These are phyloP conservation scores for Aspergillus sp. DNA, from an alignment of 2,329 filamentous ascomycete genomes.

Conservation along the genomic window DNA sequence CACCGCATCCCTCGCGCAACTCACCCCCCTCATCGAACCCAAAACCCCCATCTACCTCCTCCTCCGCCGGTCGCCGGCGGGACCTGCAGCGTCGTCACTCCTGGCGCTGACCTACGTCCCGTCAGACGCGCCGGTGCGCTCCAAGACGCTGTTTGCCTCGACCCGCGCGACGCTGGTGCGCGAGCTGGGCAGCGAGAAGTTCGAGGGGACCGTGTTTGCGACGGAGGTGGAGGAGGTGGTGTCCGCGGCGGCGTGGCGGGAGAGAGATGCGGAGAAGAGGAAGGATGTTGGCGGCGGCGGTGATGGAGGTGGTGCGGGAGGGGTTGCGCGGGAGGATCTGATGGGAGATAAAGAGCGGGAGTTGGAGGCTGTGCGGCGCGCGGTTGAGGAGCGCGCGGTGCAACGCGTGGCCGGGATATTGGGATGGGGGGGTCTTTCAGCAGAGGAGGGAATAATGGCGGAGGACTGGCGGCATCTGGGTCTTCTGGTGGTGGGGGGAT, in stretches of 20 bases:
- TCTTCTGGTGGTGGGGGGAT: slow-evolving; percentile 27
- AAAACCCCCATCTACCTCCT: slow-evolving; percentile 53
- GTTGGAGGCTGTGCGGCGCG: slow-evolving; percentile 48
- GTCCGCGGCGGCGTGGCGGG: slow-evolving; percentile 44
- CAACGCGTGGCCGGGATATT: slow-evolving; percentile 43
- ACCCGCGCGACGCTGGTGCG: slow-evolving; percentile 52
- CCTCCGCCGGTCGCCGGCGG: slow-evolving; percentile 41
- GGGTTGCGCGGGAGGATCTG: slow-evolving; percentile 37
- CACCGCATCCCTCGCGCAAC: slow-evolving; percentile 40
- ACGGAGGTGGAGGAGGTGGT: slow-evolving; percentile 51
- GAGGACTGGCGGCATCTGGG: slow-evolving; percentile 12
- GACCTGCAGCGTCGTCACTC: slow-evolving; percentile 20
- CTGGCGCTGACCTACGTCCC: slow-evolving; percentile 55
- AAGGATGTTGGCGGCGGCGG: slow-evolving; percentile 12
- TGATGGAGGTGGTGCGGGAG: slow-evolving; percentile 10
- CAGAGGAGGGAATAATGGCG: slow-evolving; percentile 11
- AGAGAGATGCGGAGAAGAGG: slow-evolving; percentile 40
- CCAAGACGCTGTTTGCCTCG: slow-evolving; percentile 59
- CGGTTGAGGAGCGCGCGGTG: slow-evolving; percentile 49
- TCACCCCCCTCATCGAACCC: slow-evolving; percentile 44
- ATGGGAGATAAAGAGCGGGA: slow-evolving; percentile 53
- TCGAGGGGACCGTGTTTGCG: slow-evolving; percentile 49
- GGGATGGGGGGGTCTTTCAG: slow-evolving; percentile 34
- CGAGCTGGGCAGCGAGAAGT: slow-evolving; percentile 54
- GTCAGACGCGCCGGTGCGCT: slow-evolving; percentile 52